phyloP scores from a whole-genome alignment of 2,329 filamentous ascomycete genomes.

The Achaetomium macrosporum region DNA sequence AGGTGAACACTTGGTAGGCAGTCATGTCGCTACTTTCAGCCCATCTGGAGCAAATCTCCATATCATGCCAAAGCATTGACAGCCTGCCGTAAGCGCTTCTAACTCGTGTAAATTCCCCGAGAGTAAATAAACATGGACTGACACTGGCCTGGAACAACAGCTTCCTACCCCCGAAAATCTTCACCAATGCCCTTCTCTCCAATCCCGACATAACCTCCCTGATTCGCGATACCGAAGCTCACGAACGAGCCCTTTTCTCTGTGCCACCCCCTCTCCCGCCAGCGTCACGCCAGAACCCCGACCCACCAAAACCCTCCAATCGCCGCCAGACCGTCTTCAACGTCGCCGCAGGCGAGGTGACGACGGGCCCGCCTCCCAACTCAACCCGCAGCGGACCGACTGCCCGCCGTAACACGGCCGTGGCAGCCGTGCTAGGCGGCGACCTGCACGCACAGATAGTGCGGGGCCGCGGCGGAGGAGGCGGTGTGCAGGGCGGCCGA shows the following conservation, averaged over 20 bases:
- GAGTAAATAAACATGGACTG: neutral
- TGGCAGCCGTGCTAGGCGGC: slow-evolving; percentile 80
- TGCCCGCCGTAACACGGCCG: slow-evolving; percentile 66
- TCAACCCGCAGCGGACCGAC: slow-evolving; percentile 42
- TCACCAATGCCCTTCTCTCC: slow-evolving; percentile 86
- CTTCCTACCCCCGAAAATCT: slow-evolving; percentile 87
- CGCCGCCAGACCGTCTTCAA: slow-evolving; percentile 62
- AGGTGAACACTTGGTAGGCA: slow-evolving; percentile 1
- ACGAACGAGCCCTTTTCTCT: slow-evolving; percentile 93
- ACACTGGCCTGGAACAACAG: slow-evolving; percentile 38
- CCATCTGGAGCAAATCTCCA: slow-evolving; percentile 70
- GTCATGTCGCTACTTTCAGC: slow-evolving; percentile 63
- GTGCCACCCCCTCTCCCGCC: slow-evolving; percentile 64
- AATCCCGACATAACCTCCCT: slow-evolving; percentile 88
- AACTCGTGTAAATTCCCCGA: neutral
- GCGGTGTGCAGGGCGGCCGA: slow-evolving; percentile 33
- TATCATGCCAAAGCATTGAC: slow-evolving; percentile 70
- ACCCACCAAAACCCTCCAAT: slow-evolving; percentile 38
- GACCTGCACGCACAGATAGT: slow-evolving; percentile 79
- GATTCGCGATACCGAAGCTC: slow-evolving; percentile 89
- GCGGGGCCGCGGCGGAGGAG: slow-evolving; percentile 47
- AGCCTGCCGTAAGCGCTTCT: slow-evolving; percentile 59
- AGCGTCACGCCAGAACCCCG: slow-evolving; percentile 38
- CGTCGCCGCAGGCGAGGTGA: slow-evolving; percentile 57
- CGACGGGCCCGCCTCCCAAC: slow-evolving; percentile 46